Base-by-base conservation (phyloP, 2,329 filamentous ascomycete genomes). In the Talaromyces sp. region DNA sequence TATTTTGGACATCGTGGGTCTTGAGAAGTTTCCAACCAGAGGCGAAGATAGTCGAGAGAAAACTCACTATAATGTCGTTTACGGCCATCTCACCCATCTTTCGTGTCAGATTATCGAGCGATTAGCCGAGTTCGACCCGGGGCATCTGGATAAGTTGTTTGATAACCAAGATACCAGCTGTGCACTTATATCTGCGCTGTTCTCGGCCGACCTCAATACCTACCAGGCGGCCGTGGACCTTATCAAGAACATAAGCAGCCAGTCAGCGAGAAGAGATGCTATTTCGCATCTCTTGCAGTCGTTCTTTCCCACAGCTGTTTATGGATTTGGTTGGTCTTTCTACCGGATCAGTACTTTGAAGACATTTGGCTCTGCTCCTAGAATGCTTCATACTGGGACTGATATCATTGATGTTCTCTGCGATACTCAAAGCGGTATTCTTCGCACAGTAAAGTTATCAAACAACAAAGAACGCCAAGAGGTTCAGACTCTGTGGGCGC, bases 201-300 rank as follows among this genome's bases (percentile, higher is more conserved):
- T 97, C 60, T 92, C 92, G 51, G 90, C 91, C 17, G 88, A 96
- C 66, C 81, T 89, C 60, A 84, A 87, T 62, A 88, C 95, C 36
- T 92, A 91, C 64, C 88, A 93, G 71, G 89, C 91, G 17, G 88
- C 90, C 1, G 84, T 93, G 7, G 89, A 92, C 66, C 79, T 98
- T 30, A 84, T 98, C 65, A 96, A 96, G 74, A 86, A 86, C 39
- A 85, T 93, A 68, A 95, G 91, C 39, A 85, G 84, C 9, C 86
- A 96, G 72, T 82, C 83, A 58, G 82, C 81, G 63, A 80, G 86
- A 60, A 77, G 82, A 64, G 85, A 88, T 65, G 86, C 85, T 17
- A 76, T 89, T 15, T 82, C 82, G 52, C 81, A 87, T 67, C 73
- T 88, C n/a, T 70, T 88, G n/a, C 76, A 80, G 55, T 77, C 78